These are phyloP conservation scores for Skeletonema menzelii DNA, from an alignment of 108 stramenopile genomes.

Conservation along the genomic window DNA sequence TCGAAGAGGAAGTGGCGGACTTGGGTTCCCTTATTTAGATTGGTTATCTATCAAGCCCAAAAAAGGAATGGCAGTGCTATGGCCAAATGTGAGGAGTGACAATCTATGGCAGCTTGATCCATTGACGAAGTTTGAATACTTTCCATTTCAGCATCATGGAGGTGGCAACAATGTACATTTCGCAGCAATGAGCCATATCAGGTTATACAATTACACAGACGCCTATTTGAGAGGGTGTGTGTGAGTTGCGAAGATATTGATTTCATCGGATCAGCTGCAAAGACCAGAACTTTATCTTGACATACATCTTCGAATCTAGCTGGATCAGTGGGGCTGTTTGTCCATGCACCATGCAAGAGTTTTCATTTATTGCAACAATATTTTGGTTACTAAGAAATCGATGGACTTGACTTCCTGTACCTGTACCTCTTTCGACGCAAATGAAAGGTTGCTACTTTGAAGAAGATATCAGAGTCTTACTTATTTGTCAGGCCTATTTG, in stretches of 20 bases:
- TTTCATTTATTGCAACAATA: too few relatives aligned
- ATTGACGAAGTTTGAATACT: slow-evolving; percentile 29
- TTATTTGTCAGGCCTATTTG: too few relatives aligned
- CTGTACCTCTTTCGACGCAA: too few relatives aligned
- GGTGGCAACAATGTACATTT: slow-evolving; percentile 7
- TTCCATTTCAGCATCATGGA: slow-evolving; percentile 4
- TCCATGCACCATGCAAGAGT: too few relatives aligned
- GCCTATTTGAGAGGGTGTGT: slow-evolving; percentile 34
- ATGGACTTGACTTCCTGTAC: too few relatives aligned
- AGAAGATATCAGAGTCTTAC: too few relatives aligned
- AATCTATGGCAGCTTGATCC: slow-evolving; percentile 26
- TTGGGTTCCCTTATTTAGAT: slow-evolving; percentile 56
- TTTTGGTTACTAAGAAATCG: too few relatives aligned
- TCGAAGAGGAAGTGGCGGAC: slow-evolving; percentile 21
- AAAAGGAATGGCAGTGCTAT: slow-evolving; percentile 37
- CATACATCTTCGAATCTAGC: neutral
- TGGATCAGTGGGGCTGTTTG: too few relatives aligned
- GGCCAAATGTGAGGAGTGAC: slow-evolving; percentile 37
- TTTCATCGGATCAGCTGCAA: neutral
- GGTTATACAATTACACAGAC: slow-evolving; percentile 37
- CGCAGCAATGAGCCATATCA: slow-evolving; percentile 21
- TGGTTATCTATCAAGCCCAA: slow-evolving; percentile 40
- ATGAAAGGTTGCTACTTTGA: too few relatives aligned
- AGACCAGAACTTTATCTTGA: too few relatives aligned
- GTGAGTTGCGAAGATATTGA: slow-evolving; percentile 10